A percentile compares a stretch with the other conserved stretches of the same genome.
phyloP scores from a whole-genome alignment of 345 rosid species.

The Erucastrum elatum region DNA sequence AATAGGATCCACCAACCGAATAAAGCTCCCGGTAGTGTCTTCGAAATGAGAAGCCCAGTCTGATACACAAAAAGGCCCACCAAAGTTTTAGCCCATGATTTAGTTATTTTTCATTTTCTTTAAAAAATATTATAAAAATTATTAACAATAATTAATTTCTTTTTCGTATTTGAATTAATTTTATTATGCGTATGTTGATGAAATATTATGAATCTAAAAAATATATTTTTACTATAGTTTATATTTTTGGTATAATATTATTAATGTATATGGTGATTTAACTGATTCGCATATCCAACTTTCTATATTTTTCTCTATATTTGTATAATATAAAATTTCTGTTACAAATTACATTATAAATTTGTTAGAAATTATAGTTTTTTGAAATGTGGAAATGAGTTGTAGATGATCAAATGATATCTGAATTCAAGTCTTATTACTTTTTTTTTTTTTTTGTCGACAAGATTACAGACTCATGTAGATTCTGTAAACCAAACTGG shows the following conservation, averaged over 20 bases:
- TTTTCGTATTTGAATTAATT: background rate
- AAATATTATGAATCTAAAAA: background rate
- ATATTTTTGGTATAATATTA: too few relatives aligned
- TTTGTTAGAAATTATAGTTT: too few relatives aligned
- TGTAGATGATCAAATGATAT: background rate
- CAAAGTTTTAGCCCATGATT: background rate
- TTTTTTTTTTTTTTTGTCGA: too few relatives aligned
- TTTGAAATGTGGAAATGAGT: background rate
- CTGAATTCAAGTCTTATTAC: background rate
- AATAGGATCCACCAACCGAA: background rate
- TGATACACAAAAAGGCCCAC: background rate
- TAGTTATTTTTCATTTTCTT: background rate
- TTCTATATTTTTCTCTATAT: background rate
- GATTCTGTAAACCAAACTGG: too few relatives aligned
- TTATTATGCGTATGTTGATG: background rate
- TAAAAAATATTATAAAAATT: background rate
- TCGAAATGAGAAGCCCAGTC: background rate
- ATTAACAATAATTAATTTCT: background rate
- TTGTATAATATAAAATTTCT: too few relatives aligned
- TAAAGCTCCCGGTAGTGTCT: background rate
- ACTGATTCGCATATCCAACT: background rate
- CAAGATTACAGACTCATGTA: too few relatives aligned
- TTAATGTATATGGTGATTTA: background rate
- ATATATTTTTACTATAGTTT: background rate
- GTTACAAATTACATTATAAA: background rate